A percentile compares a stretch with the other conserved stretches of the same genome.
Evolutionary conservation across 2,329 filamentous ascomycete species (phyloP).

Genomic region (Colletotrichum musicola): DNA sequence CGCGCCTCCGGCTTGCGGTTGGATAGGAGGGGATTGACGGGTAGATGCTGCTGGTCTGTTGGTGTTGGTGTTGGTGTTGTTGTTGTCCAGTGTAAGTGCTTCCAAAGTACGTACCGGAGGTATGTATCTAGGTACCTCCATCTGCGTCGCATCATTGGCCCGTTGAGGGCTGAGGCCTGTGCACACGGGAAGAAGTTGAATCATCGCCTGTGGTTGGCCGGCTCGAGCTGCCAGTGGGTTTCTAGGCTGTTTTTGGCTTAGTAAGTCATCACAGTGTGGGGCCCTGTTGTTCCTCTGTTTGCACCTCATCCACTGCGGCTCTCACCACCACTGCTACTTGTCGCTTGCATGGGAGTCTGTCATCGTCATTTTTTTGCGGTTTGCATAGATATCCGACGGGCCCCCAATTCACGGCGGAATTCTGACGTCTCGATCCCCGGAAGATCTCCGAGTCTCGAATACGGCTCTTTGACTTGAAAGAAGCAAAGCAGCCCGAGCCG

Average conservation of each 20-base stretch:
- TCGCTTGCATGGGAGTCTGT: neutral
- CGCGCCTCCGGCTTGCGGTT: neutral
- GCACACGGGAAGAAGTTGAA: neutral
- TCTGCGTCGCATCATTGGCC: neutral
- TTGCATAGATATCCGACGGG: neutral
- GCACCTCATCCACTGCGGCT: slow-evolving; percentile 16
- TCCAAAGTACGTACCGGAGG: neutral
- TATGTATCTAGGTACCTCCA: neutral
- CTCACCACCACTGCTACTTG: neutral
- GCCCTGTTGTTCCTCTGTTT: slow-evolving; percentile 24
- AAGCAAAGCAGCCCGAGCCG: slow-evolving; percentile 19
- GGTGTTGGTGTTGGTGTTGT: neutral
- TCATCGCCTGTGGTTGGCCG: slow-evolving; percentile 5
- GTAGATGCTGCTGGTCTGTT: neutral
- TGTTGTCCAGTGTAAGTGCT: slow-evolving; percentile 1
- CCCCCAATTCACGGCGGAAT: too few species aligned
- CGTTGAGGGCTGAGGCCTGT: neutral
- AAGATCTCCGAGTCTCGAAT: neutral
- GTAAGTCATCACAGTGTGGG: neutral
- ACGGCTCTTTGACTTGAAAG: neutral
- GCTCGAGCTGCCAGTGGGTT: neutral
- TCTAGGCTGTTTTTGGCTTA: neutral
- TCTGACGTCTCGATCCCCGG: neutral
- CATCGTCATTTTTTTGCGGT: neutral
- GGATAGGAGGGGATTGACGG: neutral